These are phyloP conservation scores for Neoboletus subvelutipes DNA, from an alignment of 768 basidiomycete species.

Conservation along the genomic window DNA sequence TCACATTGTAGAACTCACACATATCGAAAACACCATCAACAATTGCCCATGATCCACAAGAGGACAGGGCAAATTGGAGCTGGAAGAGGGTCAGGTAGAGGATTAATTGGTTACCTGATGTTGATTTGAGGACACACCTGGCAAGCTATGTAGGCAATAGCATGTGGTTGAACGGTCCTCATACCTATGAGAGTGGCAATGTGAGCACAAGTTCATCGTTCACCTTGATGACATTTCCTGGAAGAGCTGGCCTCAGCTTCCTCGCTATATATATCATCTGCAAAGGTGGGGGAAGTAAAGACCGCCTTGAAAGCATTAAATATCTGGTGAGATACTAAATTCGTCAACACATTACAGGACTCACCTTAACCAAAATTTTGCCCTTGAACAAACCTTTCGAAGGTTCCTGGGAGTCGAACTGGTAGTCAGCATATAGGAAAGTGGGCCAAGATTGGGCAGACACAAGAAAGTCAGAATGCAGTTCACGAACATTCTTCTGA, in stretches of 20 bases:
- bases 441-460: too few species aligned
- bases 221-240: background rate
- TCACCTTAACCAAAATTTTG: background rate
- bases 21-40: background rate
- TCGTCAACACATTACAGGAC: background rate
- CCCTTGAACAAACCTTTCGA: too few species aligned
- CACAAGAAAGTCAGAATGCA: background rate
- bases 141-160: background rate
- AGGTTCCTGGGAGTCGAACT: too few species aligned
- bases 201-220: background rate
- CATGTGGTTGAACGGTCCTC: background rate
- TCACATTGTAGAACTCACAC: too few species aligned
- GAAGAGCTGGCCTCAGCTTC: background rate
- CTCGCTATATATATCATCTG: too few species aligned
- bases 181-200: background rate
- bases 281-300: background rate
- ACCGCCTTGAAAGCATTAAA: background rate
- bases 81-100: background rate
- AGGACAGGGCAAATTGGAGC: background rate
- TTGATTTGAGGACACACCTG: background rate
- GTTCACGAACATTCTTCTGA: background rate
- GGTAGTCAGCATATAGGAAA: too few species aligned
- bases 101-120: too few species aligned
- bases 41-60: background rate
- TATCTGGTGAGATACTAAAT: background rate